Evolutionary conservation across 2,329 filamentous ascomycete genomes (phyloP), one percentile per base, ranked within the genome.

Genomic region (Aureobasidium sp.): DNA sequence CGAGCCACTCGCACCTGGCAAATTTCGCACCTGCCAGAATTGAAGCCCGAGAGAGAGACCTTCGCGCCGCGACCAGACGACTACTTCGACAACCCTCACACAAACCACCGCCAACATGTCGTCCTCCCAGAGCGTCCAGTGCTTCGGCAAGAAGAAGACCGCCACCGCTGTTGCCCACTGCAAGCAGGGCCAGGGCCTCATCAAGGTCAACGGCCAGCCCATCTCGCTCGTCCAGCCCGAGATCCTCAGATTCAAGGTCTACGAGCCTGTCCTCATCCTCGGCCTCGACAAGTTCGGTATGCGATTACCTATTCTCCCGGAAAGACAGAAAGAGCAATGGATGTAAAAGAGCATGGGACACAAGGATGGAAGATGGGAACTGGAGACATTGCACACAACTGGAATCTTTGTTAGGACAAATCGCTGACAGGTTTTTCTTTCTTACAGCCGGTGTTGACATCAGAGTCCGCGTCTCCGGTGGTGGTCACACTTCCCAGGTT

Each of bases 231-330:
- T 96, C 74, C 90, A 97, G 84, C 92, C 94, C 74, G 90, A 96
- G 83, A 88, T 96, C 80, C 86, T 99, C 75, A 89, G 94, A 80
- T 97, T 96, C 88, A 97, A 97, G 89, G 92, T 97, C 82, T 99
- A 99, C 88, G 94, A 99, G 83, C 94, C 94, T 73, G 83, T 99
- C 80, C 88, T 99, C 74, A 90, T 99, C 76, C 86, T 97, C 76
- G 94, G 94, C 72, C 86, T 95, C 75, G 94, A 99, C 83, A 97
- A 96, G 83, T 96, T 96, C 83, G 86, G 79, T 80, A 78, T 67
- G 78, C 72, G 27, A 59, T 48, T 36, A 45, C 39, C 45, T 52
- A 21, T 41, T 48, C 8, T 59, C 45, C 44, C 30, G 29, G 59
- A 49, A 50, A 53, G 37, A 29, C 44, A 49, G 59, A 37, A 52